phyloP scores from a whole-genome alignment of 768 basidiomycete genomes.

The Naematelia aurantialba region DNA sequence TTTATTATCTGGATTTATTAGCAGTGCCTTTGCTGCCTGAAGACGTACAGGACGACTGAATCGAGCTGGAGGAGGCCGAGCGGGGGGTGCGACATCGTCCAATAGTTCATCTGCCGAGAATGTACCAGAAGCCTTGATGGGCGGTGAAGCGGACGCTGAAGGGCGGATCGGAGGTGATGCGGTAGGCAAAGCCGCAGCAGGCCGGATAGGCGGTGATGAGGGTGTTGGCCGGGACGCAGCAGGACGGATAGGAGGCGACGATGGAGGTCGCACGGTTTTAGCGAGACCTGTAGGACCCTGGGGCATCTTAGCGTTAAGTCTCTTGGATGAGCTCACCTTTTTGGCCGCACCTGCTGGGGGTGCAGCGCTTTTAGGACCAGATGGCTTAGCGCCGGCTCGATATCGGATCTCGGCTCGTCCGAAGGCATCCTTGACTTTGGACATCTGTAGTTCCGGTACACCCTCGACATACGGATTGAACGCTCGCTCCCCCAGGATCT shows the following conservation, averaged over 20 bases:
- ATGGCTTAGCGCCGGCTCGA: slow-evolving; percentile 58
- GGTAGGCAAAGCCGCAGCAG: slow-evolving; percentile 1
- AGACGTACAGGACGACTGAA: slow-evolving; percentile 14
- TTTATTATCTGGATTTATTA: slow-evolving; percentile 9
- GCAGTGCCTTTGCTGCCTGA: background rate
- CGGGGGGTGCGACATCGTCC: slow-evolving; percentile 48
- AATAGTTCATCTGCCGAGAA: slow-evolving; percentile 30
- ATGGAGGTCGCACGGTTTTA: slow-evolving; percentile 2
- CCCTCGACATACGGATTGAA: slow-evolving; percentile 81
- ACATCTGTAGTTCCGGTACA: slow-evolving; percentile 78
- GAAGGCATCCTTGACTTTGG: slow-evolving; percentile 88
- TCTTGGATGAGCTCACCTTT: slow-evolving; percentile 24
- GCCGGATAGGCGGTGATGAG: slow-evolving; percentile 11
- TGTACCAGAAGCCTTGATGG: slow-evolving; percentile 33
- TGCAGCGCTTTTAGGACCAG: slow-evolving; percentile 12
- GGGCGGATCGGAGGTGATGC: slow-evolving; percentile 8
- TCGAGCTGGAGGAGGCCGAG: slow-evolving; percentile 34
- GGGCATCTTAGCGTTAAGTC: background rate
- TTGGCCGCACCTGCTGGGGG: slow-evolving; percentile 19
- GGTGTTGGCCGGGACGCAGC: slow-evolving; percentile 3
- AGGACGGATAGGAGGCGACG: background rate
- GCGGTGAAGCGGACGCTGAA: slow-evolving; percentile 27
- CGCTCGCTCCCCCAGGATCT: slow-evolving; percentile 90
- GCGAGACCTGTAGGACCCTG: slow-evolving; percentile 5
- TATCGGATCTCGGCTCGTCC: slow-evolving; percentile 90